phyloP scores from a whole-genome alignment of 1,284 basidiomycete genomes.

The Phaffia rhodozyma region DNA sequence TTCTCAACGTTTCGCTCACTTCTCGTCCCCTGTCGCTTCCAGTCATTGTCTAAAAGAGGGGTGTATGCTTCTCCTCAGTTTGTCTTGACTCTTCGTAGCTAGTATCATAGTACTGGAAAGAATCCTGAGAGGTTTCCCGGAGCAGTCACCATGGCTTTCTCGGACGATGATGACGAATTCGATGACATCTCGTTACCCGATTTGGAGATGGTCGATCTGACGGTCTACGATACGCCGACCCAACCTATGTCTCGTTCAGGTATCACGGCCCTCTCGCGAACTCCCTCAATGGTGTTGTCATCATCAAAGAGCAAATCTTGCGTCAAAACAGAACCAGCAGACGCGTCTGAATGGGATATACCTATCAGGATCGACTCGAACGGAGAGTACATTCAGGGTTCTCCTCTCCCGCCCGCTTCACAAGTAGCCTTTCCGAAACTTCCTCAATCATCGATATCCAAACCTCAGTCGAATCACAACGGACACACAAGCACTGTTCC shows the following conservation, averaged over 20 bases:
- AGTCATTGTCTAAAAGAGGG: too few relatives aligned
- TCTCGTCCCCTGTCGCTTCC: too few relatives aligned
- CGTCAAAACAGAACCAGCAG: background rate
- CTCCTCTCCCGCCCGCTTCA: too few relatives aligned
- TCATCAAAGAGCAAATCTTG: background rate
- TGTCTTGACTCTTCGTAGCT: too few relatives aligned
- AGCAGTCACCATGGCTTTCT: conserved; percentile 15
- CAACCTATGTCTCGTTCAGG: background rate
- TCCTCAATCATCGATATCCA: background rate
- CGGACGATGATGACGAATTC: background rate
- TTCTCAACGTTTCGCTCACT: too few relatives aligned
- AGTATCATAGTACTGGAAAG: too few relatives aligned
- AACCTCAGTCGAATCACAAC: background rate
- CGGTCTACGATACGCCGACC: background rate
- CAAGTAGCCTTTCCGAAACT: background rate
- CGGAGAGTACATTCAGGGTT: background rate
- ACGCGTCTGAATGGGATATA: conserved; percentile 4
- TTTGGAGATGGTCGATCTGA: background rate
- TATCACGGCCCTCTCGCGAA: background rate
- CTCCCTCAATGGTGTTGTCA: background rate
- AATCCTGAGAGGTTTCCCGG: conserved; percentile 4
- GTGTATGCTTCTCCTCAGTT: too few relatives aligned
- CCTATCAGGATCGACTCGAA: background rate
- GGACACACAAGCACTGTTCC: background rate
- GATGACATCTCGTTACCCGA: background rate